Evolutionary conservation across 164 flowering plant species (phyloP).

Genomic region (Berberis thunbergii): DNA sequence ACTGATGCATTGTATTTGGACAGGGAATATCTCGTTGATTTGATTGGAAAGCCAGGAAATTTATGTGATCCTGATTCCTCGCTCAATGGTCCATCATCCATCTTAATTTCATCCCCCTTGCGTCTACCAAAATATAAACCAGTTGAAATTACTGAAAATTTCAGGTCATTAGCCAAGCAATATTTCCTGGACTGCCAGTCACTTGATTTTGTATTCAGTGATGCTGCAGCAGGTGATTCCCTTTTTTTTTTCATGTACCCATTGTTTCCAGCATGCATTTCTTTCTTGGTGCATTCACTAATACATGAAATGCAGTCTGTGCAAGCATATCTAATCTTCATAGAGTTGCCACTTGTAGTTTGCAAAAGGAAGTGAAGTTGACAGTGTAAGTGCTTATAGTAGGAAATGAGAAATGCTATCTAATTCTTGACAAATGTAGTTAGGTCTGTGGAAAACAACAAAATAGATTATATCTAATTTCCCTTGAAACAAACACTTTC

Average conservation of each 20-base stretch:
- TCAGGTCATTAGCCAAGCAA: conserved; percentile 74
- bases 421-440: no score
- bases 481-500: no score
- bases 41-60: conserved; percentile 77
- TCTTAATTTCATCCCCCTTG: conserved; percentile 86
- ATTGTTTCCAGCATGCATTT: no score
- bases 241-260: conserved; percentile 7
- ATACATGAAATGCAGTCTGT: no score
- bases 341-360: no score
- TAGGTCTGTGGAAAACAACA: no score
- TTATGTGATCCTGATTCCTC: conserved; percentile 81
- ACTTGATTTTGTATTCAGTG: conserved; percentile 64
- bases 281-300: no score
- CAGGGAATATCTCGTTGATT: conserved; percentile 89
- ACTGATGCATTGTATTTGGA: conserved; percentile 9
- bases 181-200: conserved; percentile 70
- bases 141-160: conserved; percentile 53
- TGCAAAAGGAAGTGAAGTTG: no score
- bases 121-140: conserved; percentile 67
- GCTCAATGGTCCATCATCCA: conserved; percentile 88
- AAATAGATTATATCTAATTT: no score
- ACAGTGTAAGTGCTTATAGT: no score
- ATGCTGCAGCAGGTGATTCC: conserved; percentile 51
- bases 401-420: no score
- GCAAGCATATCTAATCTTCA: no score